Percentiles rank a stretch among this genome's conserved stretches.
Conservation (phyloP, 2,329 filamentous ascomycete species). For the Claviceps sp. region DNA sequence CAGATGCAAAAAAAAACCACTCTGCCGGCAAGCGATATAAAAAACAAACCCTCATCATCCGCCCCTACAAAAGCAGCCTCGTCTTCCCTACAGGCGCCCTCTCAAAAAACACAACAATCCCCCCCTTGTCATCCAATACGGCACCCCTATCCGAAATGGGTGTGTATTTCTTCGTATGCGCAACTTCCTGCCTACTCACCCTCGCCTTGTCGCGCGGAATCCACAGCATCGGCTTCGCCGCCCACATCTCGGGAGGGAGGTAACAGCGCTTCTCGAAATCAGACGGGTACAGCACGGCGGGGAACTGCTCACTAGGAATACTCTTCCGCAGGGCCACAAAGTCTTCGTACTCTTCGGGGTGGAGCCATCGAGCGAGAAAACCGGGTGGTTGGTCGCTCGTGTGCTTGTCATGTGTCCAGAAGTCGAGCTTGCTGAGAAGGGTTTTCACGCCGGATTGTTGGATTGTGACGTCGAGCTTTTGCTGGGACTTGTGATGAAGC, state of each 20-base stretch:
- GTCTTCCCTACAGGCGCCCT: constrained; percentile 23
- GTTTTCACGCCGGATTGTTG: constrained; percentile 16
- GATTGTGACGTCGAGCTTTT: constrained; percentile 17
- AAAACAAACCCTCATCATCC: background rate
- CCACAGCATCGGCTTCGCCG: constrained; percentile 60
- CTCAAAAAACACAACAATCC: constrained; percentile 22
- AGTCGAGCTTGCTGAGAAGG: constrained; percentile 14
- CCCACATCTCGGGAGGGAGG: constrained; percentile 52
- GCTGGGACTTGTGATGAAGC: constrained; percentile 23
- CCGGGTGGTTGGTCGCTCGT: constrained; percentile 24
- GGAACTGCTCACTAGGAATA: constrained; percentile 42
- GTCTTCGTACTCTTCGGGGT: constrained; percentile 63
- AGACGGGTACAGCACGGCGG: constrained; percentile 32
- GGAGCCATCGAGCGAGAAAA: constrained; percentile 54
- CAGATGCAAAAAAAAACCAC: background rate
- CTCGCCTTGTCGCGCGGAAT: constrained; percentile 65
- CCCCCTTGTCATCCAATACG: constrained; percentile 20
- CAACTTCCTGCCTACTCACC: constrained; percentile 64
- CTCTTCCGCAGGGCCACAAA: constrained; percentile 58
- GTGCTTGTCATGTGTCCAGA: constrained; percentile 15
- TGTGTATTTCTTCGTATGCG: constrained; percentile 56
- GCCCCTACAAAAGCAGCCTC: constrained; percentile 25
- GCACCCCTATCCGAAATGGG: constrained; percentile 55
- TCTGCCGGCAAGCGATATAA: background rate
- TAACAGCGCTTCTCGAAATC: constrained; percentile 40